Percentiles rank a stretch among this genome's conserved stretches.
These are phyloP conservation scores for Exutisphaerella laricina DNA, from an alignment of 2,329 filamentous ascomycete genomes.

Conservation along the genomic window DNA sequence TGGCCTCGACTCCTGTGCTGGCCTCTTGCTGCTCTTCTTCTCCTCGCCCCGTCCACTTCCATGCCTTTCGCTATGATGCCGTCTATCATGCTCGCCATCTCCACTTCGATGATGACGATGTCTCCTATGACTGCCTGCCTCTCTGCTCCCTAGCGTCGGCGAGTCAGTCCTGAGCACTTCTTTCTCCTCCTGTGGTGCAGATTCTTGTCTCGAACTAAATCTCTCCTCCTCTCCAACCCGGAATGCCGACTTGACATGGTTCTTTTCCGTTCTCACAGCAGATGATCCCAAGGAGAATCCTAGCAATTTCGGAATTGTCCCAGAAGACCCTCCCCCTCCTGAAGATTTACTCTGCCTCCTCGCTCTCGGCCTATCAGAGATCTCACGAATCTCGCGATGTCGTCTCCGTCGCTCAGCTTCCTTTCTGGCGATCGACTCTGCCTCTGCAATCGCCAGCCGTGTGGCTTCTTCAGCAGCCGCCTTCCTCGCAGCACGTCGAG, in stretches of 20 bases:
- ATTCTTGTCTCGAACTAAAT: not conserved
- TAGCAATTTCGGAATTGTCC: constrained; percentile 7
- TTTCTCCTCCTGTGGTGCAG: not conserved
- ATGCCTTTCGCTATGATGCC: constrained; percentile 2
- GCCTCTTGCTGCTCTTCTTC: not conserved
- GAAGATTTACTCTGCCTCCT: constrained; percentile 15
- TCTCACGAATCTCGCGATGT: not conserved
- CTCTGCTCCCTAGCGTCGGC: not conserved
- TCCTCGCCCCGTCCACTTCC: not conserved
- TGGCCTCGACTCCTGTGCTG: not conserved
- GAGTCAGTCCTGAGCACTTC: constrained; percentile 1
- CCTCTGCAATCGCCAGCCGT: constrained; percentile 14
- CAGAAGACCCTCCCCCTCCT: constrained; percentile 2
- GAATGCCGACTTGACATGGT: not conserved
- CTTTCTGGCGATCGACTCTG: constrained; percentile 1
- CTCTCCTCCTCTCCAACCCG: not conserved
- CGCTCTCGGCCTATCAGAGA: constrained; percentile 6
- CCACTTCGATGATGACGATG: constrained; percentile 13
- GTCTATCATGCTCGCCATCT: constrained; percentile 3
- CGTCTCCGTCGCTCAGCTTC: constrained; percentile 5
- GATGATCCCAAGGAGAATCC: constrained; percentile 7
- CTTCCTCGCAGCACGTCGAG: constrained; percentile 22
- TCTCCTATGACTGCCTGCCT: constrained; percentile 7
- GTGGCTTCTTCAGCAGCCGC: constrained; percentile 23
- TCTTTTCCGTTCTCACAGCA: not conserved